Conservation (phyloP, 78 protist species). For the Cavenderia fasciculata region DNA sequence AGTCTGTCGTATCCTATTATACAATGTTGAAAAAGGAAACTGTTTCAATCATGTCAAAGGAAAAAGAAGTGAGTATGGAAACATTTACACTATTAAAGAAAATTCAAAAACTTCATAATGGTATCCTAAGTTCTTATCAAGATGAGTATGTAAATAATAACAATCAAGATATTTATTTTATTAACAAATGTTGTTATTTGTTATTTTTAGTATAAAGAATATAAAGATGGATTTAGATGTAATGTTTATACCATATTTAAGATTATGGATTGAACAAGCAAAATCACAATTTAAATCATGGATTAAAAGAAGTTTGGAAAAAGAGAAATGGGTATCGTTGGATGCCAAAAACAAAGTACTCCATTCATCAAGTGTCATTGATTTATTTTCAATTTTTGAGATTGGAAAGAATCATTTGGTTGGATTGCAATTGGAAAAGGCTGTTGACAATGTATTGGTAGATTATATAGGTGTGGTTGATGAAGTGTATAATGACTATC, state of each 20-base stretch:
- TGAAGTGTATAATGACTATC: neutral
- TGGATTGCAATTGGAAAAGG: neutral
- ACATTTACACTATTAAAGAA: constrained; percentile 23
- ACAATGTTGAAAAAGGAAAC: constrained; percentile 22
- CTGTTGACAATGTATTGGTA: neutral
- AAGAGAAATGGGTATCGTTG: constrained; percentile 28
- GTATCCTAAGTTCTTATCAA: neutral
- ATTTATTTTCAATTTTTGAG: constrained; percentile 56
- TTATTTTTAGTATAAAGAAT: neutral
- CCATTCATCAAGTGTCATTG: constrained; percentile 27
- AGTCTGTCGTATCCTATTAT: constrained; percentile 5
- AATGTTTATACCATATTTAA: neutral
- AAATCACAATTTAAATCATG: constrained; percentile 23
- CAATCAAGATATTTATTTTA: neutral
- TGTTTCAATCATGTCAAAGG: neutral
- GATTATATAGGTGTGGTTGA: neutral
- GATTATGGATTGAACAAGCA: constrained; percentile 17
- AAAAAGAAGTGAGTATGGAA: constrained; percentile 23
- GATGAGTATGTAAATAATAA: neutral
- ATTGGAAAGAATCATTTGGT: constrained; percentile 57
- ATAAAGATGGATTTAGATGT: constrained; percentile 11
- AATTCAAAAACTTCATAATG: constrained; percentile 33
- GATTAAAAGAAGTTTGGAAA: constrained; percentile 1
- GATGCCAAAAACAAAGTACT: constrained; percentile 38
- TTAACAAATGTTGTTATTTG: neutral